Evolutionary conservation across 495 filamentous ascomycete genomes (phyloP), one percentile per base, ranked within the genome.

Genomic region (Pseudevernia furfuracea): DNA sequence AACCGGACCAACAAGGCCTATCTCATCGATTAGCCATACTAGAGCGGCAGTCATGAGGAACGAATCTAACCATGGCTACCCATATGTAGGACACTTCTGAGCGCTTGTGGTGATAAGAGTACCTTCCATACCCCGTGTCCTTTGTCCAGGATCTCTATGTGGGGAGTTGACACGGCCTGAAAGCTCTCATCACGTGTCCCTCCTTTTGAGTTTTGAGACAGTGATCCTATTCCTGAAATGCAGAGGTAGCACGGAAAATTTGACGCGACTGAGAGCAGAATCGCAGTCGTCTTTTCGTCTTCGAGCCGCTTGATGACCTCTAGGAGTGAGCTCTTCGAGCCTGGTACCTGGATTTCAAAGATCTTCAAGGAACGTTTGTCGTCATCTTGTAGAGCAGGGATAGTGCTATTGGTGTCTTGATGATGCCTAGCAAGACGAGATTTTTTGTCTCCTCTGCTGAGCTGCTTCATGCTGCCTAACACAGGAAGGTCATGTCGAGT

Each of bases 61-160:
- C 36, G 38, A 41, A 41, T 4, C 38, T 41, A 41, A 41, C 57
- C 62, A 19, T 46, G 28, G 5, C 46, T 19, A 39, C 60, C 44
- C 36, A 70, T 19, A 38, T 58, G 60, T n/a, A 63, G 65, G 9
- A 75, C 23, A 46, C 66, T 69, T 6, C 65, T 70, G 12, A 79
- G 62, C 14, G 78, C 78, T 12, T 62, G 48, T 7, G 62, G 59
- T 7, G 78, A 77, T 8, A 79, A 55, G 1, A 75, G 43, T n/a
- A 79, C 63, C 63, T 78, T 78, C 77, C 77, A 79, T 9, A 61
- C 12, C 10, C 77, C 77, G 0, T 78, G 8, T n/a, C 59, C 53
- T 9, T 70, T 68, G 0, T 73, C 76, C 37, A 76, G 71, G 28
- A 74, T 52, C 2, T 71, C 71, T 12, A 68, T 21, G 14, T 60